Evolutionary conservation across 1,284 basidiomycete genomes (phyloP).

Genomic region (Omphalotus olearius): DNA sequence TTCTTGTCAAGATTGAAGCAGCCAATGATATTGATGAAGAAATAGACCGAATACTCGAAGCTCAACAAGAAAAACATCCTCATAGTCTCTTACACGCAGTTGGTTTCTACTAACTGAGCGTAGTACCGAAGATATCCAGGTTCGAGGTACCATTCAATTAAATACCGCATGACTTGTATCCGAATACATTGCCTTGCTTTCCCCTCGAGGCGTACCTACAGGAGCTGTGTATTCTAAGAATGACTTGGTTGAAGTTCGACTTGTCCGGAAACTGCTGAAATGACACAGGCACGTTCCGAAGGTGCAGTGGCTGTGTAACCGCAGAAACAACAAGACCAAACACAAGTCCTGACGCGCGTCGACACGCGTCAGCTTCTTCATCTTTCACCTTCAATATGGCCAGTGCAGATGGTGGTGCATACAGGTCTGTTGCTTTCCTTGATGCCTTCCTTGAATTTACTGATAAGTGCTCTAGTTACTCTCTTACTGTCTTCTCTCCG

Average conservation of each 20-base stretch:
- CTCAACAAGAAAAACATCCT: conserved; percentile 86
- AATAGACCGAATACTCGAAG: conserved; percentile 82
- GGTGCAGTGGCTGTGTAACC: no score
- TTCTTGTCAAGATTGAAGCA: conserved; percentile 69
- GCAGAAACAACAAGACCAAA: conserved; percentile 15
- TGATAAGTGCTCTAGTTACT: conserved; percentile 65
- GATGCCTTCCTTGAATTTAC: conserved; percentile 17
- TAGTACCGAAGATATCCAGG: background rate
- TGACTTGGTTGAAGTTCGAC: no score
- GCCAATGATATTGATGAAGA: conserved; percentile 87
- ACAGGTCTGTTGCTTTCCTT: conserved; percentile 48
- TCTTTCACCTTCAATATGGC: conserved; percentile 43
- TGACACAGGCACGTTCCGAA: no score
- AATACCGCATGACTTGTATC: no score
- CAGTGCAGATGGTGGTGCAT: conserved; percentile 73
- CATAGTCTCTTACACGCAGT: conserved; percentile 92
- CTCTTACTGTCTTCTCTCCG: conserved; percentile 97
- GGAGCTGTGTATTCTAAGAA: no score
- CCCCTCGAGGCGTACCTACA: no score
- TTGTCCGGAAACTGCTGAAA: no score
- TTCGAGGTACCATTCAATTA: no score
- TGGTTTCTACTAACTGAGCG: conserved; percentile 67
- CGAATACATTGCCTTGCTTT: no score
- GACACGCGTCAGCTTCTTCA: background rate
- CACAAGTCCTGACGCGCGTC: conserved; percentile 14